Base-by-base conservation (phyloP, 768 basidiomycete species). In the Termitomyces heimii region DNA sequence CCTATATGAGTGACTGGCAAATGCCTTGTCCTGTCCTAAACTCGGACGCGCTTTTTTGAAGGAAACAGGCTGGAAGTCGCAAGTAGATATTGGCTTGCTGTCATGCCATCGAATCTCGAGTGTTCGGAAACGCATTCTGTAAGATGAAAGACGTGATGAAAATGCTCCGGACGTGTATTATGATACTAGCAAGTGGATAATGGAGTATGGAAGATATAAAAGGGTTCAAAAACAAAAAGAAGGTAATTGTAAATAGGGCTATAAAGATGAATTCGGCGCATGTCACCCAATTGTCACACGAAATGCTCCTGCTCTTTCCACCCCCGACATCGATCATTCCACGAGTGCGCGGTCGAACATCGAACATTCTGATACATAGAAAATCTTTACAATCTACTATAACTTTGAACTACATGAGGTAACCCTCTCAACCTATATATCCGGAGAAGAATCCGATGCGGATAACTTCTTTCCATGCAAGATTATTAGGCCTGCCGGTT, bases 101-200 rank as follows among this genome's bases (percentile, higher is more conserved):
- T 94, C 94, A 78, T 97, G 94, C 94, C 94, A 97, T 62, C 94
- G 82, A 67, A 97, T 97, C 76, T 95, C 94, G 45, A 95, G 82
- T 4, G 92, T 93, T 58, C 89, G 82, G 70, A 89, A 91, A 59
- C 91, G 86, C 92, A 94, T 94, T 67, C 54, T 57, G 49, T 14
- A 43, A 24, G 24, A 28, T 12, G 18, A 43, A 34, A 16, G 51
- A 65, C 65, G 64, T 63, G 64, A 65, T 59, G 56, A 50, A 52
- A 22, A 49, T 31, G 20, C 4, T 45, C 31, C 43, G 50, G 53
- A 60, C 58, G 63, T 65, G 59, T 61, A 54, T 34, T 59, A 53
- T 7, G 18, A 48, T 37, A 24, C 34, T 39, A 44, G 22, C 9
- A 50, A 46, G 48, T 22, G 43, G 37, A 46, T 32, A 37, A 45